Evolutionary conservation across 768 basidiomycete species (phyloP), one percentile per base, ranked within the genome.

Genomic region (Amanita polypyramis): DNA sequence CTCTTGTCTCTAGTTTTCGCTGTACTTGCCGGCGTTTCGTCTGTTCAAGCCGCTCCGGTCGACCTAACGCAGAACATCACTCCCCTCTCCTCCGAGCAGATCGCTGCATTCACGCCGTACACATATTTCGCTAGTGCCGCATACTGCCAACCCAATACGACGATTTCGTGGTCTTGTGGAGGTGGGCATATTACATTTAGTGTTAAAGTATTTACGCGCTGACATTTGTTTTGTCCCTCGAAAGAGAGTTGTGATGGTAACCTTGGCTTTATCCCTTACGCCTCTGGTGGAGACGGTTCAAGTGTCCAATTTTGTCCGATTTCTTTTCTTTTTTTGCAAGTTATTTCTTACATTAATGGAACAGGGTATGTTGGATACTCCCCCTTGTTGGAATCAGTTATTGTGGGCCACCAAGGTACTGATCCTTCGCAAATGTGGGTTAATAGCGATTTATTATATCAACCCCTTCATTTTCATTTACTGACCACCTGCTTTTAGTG

Each of bases 281-380:
- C 70, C 8, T 70, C 75, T 7, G 76, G 77, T 0, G 75, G 76
- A 7, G 67, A 76, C 50, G 76, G 73, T 1, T 43, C 43, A 19
- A 46, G 47, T 5, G 54, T 63, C 8, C 73, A 75, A 55, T 73
- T 60, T 48, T 79, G 77, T 70, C 25, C 11, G 8, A 8, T 15
- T 3, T 21, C 8, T 36, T 4, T 11, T 15, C 7, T 23, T 32
- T 19, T 21, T 14, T 5, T 41, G 4, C 4, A 6, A 29, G 2
- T 27, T 7, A 6, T 5, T 15, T 8, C 14, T 15, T 21, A 27
- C 20, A 8, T 25, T 41, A 8, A 6, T 14, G 25, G 25, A 27
- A 39, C 12, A 49, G 43, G 54, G 56, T 61, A 58, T 54, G 58
- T 62, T 45, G 67, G 63, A 25, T 68, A 55, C 38, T 57, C 62